Evolutionary conservation across 208 protist genomes (phyloP).

Genomic region (Endotrypanum monterogeii): DNA sequence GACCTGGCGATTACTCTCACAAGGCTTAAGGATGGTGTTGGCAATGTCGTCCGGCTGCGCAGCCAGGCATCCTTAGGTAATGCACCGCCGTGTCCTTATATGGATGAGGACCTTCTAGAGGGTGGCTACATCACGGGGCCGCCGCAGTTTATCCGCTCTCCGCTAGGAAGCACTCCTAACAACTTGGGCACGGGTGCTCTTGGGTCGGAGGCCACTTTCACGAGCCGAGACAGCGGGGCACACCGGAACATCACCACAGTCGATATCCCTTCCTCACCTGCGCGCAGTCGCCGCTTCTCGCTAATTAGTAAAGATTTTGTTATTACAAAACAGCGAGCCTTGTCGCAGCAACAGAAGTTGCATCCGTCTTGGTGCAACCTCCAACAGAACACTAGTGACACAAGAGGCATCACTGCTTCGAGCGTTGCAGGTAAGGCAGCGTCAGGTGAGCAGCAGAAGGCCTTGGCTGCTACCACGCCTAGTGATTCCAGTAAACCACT

Average conservation of each 20-base stretch:
- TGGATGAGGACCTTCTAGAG: conserved; percentile 30
- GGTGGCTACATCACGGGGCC: conserved; percentile 30
- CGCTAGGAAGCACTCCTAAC: not conserved
- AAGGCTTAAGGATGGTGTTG: not conserved
- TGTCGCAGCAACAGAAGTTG: conserved; percentile 13
- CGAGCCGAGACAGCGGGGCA: not conserved
- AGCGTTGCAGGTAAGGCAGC: not conserved
- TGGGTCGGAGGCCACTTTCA: not conserved
- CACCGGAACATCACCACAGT: not conserved
- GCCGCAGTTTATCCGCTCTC: conserved; percentile 6
- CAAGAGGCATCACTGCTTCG: not conserved
- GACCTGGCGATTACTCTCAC: not conserved
- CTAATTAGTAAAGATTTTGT: conserved; percentile 6
- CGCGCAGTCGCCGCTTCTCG: conserved; percentile 11
- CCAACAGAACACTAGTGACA: not conserved
- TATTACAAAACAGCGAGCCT: not conserved
- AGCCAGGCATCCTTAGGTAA: not conserved
- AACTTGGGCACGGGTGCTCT: not conserved
- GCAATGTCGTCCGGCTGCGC: no score
- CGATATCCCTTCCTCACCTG: not conserved
- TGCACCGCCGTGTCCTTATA: conserved; percentile 7
- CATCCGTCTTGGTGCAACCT: conserved; percentile 18
- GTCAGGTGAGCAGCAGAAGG: not conserved
- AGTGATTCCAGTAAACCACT: not conserved
- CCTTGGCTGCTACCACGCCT: not conserved